phyloP scores from a whole-genome alignment of 1,139 yeast genomes.

The Kodamaea anthophila region DNA sequence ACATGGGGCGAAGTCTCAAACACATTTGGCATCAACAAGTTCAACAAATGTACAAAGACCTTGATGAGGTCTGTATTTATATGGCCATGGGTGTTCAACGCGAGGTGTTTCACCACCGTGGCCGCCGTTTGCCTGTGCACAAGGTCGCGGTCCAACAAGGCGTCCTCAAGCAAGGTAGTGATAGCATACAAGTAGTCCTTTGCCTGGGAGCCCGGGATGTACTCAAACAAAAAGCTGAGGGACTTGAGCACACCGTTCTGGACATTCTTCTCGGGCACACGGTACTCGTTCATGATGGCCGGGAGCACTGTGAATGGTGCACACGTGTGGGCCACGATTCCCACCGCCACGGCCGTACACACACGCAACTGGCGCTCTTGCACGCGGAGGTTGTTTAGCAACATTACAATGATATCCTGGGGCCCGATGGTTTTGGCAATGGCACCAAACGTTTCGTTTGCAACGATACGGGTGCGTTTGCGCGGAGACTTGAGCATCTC shows the following conservation, averaged over 20 bases:
- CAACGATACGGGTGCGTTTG: slow-evolving; percentile 74
- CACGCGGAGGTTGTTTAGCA: slow-evolving; percentile 77
- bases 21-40: slow-evolving; percentile 74
- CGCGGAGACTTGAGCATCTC: slow-evolving; percentile 86
- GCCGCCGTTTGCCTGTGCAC: slow-evolving; percentile 97
- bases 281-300: slow-evolving; percentile 91
- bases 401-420: slow-evolving; percentile 82
- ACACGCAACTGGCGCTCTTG: slow-evolving; percentile 96
- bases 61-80: slow-evolving; percentile 70
- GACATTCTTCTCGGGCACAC: slow-evolving; percentile 87
- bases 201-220: slow-evolving; percentile 69
- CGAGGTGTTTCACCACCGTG: slow-evolving; percentile 75
- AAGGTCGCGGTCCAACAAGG: slow-evolving; percentile 81
- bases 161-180: slow-evolving; percentile 81
- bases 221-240: slow-evolving; percentile 88
- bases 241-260: slow-evolving; percentile 95
- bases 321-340: slow-evolving; percentile 92
- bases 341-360: slow-evolving; percentile 97
- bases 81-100: slow-evolving; percentile 70
- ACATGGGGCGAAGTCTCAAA: slow-evolving; percentile 96
- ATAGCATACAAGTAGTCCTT: slow-evolving; percentile 79
- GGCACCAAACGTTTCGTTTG: slow-evolving; percentile 86
- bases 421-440: slow-evolving; percentile 96
- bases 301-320: slow-evolving; percentile 95
- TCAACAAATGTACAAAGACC: slow-evolving; percentile 58